Evolutionary conservation across 2,329 filamentous ascomycete species (phyloP).

Genomic region (Monosporascus ibericus): DNA sequence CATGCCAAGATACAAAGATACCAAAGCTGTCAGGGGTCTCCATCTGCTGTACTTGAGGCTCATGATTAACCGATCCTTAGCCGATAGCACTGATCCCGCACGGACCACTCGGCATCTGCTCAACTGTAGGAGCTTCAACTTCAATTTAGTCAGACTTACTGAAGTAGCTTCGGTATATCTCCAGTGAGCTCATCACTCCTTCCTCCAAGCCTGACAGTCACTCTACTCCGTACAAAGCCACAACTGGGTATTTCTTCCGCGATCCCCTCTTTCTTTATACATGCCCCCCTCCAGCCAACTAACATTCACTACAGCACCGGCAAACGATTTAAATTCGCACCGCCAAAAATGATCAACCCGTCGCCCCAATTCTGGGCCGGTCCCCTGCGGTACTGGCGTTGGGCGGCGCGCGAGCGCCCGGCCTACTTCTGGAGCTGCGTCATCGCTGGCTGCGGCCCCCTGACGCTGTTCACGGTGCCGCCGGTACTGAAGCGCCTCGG

Average conservation of each 20-base stretch:
- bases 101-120: too few species aligned
- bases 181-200: not conserved
- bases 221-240: not conserved
- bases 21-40: not conserved
- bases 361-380: conserved; percentile 76
- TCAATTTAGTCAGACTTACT: too few species aligned
- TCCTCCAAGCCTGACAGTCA: not conserved
- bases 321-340: not conserved
- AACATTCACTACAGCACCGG: not conserved
- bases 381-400: conserved; percentile 80
- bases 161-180: not conserved
- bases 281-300: not conserved
- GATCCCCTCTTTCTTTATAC: too few species aligned
- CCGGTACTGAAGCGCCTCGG: conserved; percentile 68
- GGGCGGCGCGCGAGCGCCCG: conserved; percentile 81
- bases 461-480: conserved; percentile 64
- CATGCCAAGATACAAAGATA: not conserved
- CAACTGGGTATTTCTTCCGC: too few species aligned
- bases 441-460: conserved; percentile 67
- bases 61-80: too few species aligned
- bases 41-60: not conserved
- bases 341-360: conserved; percentile 50
- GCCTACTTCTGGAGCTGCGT: conserved; percentile 84
- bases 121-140: too few species aligned
- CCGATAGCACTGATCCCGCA: too few species aligned